Base-by-base conservation (phyloP, 2,329 filamentous ascomycete species). In the Talaromyces sp. region DNA sequence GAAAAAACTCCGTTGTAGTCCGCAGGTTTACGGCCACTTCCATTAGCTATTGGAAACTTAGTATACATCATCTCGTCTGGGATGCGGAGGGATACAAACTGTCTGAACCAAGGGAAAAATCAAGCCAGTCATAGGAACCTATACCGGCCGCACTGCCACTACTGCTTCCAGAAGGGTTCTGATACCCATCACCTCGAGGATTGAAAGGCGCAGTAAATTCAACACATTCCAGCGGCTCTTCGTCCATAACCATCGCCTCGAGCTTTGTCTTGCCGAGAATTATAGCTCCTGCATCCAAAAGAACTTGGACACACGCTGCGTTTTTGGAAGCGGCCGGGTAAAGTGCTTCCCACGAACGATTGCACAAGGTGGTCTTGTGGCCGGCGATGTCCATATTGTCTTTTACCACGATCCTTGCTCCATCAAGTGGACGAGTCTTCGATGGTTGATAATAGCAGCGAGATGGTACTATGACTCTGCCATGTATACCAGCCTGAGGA, bases 301-400 rank as follows among this genome's bases (percentile, higher is more conserved):
- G 72, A 1, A 78, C 77, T 64, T 85, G 82, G 0, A 86, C 80
- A 1, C 82, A 78, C 0, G 80, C 70, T 0, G 85, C 83, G 1
- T 84, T 87, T 2, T 70, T 70, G 1, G 74, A 79, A 0, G 79
- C 76, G 1, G 79, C 70, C 0, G 78, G 76, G 63, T 87, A 84
- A 1, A 88, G 72, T 37, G 83, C 76, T 33, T 82, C 82, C 80
- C 83, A 90, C 1, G 86, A 84, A 22, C 85, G 77, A 43, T 87
- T 88, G 0, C 87, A 87, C 37, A 84, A 78, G 1, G 80, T 80
- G 0, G 84, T 87, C 11, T 81, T 80, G 0, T 87, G 72, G 4
- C 88, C 87, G 24, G 81, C 80, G 48, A 88, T 76, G 67, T 86
- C 79, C 69, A 82, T 87, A 39, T 88, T 84, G 69, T 90, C 87